phyloP scores from a whole-genome alignment of 2,329 filamentous ascomycete genomes.

The Scytalidium sp. region DNA sequence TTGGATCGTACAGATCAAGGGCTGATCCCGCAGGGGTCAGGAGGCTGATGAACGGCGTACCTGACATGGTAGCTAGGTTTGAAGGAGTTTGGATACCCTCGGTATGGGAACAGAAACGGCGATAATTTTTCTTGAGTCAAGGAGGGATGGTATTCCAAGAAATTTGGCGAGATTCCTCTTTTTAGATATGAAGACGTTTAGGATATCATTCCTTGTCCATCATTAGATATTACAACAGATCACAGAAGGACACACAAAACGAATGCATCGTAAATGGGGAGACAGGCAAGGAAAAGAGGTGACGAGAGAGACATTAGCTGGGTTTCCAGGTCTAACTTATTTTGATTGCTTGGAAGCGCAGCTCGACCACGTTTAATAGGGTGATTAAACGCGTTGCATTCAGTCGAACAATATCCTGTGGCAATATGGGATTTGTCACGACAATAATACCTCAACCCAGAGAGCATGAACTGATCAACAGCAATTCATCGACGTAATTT shows the following conservation, averaged over 20 bases:
- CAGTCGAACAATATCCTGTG: background rate
- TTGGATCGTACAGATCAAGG: slow-evolving; percentile 45
- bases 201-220: background rate
- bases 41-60: slow-evolving; percentile 26
- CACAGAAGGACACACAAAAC: background rate
- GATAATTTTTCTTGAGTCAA: background rate
- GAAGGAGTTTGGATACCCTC: background rate
- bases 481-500: too few species aligned
- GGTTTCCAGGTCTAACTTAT: background rate
- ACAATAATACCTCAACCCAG: background rate
- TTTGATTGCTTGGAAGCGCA: background rate
- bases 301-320: background rate
- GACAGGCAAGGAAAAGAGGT: background rate
- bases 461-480: background rate
- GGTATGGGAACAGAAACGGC: background rate
- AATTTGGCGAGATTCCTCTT: background rate
- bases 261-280: background rate
- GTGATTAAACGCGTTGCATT: too few species aligned
- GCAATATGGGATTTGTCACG: background rate
- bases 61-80: slow-evolving; percentile 15
- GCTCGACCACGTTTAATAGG: too few species aligned
- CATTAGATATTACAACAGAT: background rate
- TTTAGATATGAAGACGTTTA: background rate
- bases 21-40: slow-evolving; percentile 35
- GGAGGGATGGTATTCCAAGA: background rate